These are phyloP conservation scores for Wallacemonas sp. DNA, from an alignment of 208 protist genomes.

Conservation along the genomic window DNA sequence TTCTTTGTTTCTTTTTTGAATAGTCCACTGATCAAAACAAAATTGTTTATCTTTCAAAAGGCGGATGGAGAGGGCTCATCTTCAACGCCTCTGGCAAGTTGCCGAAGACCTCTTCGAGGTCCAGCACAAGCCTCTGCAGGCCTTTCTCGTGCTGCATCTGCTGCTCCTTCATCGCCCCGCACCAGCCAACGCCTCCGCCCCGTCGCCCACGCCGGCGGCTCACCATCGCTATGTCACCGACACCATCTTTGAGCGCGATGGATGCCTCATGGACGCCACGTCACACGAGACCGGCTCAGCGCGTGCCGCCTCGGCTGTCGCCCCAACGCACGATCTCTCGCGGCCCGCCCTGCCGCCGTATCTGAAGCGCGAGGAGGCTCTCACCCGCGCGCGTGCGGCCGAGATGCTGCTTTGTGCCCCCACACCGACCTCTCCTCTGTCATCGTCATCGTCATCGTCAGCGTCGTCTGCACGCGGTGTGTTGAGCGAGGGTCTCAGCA, in stretches of 20 bases:
- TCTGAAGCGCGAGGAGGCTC: conserved; percentile 49
- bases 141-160: conserved; percentile 40
- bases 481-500: conserved; percentile 16
- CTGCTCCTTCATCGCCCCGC: conserved; percentile 22
- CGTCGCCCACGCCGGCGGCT: neutral
- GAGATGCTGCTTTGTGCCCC: conserved; percentile 47
- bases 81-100: conserved; percentile 31
- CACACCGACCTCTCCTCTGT: no score
- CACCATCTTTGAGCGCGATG: conserved; percentile 3
- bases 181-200: neutral
- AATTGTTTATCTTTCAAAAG: no score
- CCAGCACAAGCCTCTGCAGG: conserved; percentile 41
- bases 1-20: neutral
- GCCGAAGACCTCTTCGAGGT: conserved; percentile 52
- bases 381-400: conserved; percentile 46
- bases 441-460: neutral
- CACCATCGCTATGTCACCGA: neutral
- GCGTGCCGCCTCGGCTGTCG: neutral
- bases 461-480: neutral
- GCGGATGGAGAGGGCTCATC: conserved; percentile 13
- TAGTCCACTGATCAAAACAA: no score
- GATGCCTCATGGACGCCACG: no score
- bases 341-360: conserved; percentile 30
- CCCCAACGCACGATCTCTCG: conserved; percentile 1
- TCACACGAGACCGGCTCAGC: neutral